Conservation (phyloP, 139 green algal species). For the Chlamydomonas applanata region DNA sequence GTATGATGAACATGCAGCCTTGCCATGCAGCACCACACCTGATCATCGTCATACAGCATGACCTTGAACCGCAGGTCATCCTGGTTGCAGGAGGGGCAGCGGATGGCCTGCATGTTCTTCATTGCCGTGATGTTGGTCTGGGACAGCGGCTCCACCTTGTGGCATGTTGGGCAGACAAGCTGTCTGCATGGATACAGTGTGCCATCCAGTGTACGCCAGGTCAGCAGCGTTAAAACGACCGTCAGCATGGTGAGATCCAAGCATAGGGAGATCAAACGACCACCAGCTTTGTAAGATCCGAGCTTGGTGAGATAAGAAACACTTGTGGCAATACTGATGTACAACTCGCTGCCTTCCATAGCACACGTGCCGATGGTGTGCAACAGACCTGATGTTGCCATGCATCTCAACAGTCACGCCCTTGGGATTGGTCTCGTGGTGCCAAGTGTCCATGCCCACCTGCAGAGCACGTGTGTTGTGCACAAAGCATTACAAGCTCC, state of each 20-base stretch:
- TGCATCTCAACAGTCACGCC: constrained; percentile 88
- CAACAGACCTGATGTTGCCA: constrained; percentile 65
- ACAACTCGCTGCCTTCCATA: too few species aligned
- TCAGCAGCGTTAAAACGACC: too few species aligned
- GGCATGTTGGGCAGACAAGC: constrained; percentile 57
- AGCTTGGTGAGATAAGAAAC: too few species aligned
- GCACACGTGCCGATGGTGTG: too few species aligned
- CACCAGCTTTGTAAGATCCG: too few species aligned
- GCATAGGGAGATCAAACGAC: too few species aligned
- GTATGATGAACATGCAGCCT: too few species aligned
- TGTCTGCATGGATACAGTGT: constrained; percentile 49
- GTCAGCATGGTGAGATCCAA: not conserved
- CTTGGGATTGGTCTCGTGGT: constrained; percentile 66
- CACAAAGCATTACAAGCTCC: too few species aligned
- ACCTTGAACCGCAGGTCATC: constrained; percentile 70
- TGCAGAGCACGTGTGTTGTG: too few species aligned
- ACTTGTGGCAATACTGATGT: too few species aligned
- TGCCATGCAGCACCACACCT: constrained; percentile 21
- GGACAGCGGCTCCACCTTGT: constrained; percentile 48
- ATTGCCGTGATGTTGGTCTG: constrained; percentile 41
- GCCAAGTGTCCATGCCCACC: constrained; percentile 82
- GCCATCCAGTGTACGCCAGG: too few species aligned
- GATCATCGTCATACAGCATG: constrained; percentile 92
- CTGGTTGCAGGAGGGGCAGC: constrained; percentile 37
- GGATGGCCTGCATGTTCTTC: constrained; percentile 28